Evolutionary conservation across 106 monocot species (phyloP), one percentile per base, ranked within the genome.

Genomic region (Dendrobium chrysotoxum): DNA sequence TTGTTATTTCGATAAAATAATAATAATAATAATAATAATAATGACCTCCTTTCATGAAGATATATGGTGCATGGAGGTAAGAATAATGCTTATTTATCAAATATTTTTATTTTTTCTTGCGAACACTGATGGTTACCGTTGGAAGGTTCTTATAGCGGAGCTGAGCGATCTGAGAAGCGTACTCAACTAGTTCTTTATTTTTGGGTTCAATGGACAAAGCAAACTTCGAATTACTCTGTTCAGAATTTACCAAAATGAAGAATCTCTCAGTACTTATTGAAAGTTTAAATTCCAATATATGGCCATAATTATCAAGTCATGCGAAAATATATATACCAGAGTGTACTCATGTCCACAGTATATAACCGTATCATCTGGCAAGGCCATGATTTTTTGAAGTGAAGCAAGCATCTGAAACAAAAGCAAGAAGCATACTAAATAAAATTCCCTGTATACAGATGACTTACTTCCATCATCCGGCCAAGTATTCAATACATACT

Each of bases 291-390:
- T 15, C 12, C 31, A 41, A 42, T 28, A 74, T 20, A 74, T 7
- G 61, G 61, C 61, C 61, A 61, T n/a, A 74, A 40, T 74, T 42
- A 3, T 70, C 7, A 74, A 72, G 38, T 74, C 35, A n/a, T 2
- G 21, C 0, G 40, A 25, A 53, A 79, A 38, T 8, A 42, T 26
- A 40, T 25, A 39, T 86, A 96, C 96, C 90, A 90, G 82, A n/a
- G 96, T 97, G 76, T 97, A 92, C 82, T 97, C 94, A 85, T 97
- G 96, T 50, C 96, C 96, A 57, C 96, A 97, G 73, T 97, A 97
- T 85, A 97, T 80, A 53, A 82, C 89, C 68, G 96, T 97, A 7
- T 88, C 90, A 67, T 92, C 94, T 44, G 96, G 96, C 78, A 97
- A 87, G 75, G 94, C 80, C 84, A 80, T 80, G 45, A 97, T 88